Conservation (phyloP, 371 early-diverging fungal species). For the Parasitella parasitica region DNA sequence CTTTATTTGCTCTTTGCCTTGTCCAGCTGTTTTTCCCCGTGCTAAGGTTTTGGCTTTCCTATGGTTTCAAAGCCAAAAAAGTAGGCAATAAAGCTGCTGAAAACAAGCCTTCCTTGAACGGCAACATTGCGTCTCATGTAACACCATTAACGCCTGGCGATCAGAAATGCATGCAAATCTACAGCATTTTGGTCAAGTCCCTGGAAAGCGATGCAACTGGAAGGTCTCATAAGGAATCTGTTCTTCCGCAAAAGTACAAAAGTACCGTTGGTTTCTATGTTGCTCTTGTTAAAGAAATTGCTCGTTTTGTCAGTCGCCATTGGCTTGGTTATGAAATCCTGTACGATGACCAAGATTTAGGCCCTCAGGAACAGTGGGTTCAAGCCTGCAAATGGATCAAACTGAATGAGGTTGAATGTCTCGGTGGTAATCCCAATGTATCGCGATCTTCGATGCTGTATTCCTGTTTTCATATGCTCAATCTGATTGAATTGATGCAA, state of each 20-base stretch:
- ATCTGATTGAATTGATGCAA: constrained; percentile 29
- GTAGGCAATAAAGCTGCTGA: constrained; percentile 14
- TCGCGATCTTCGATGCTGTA: constrained; percentile 29
- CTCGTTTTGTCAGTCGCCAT: constrained; percentile 33
- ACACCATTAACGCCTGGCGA: constrained; percentile 38
- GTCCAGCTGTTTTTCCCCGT: constrained; percentile 36
- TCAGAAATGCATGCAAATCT: constrained; percentile 43
- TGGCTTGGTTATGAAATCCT: constrained; percentile 43
- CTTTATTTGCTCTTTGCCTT: constrained; percentile 34
- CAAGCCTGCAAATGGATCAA: constrained; percentile 45
- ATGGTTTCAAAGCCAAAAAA: constrained; percentile 22
- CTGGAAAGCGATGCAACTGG: constrained; percentile 19
- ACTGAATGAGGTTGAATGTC: constrained; percentile 44
- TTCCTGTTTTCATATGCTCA: constrained; percentile 29
- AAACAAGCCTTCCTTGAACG: constrained; percentile 11
- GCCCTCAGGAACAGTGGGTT: constrained; percentile 38
- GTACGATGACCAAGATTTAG: constrained; percentile 16
- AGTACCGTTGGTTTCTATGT: constrained; percentile 8
- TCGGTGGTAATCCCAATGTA: constrained; percentile 39
- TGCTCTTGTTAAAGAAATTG: constrained; percentile 22
- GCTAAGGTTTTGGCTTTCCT: constrained; percentile 19
- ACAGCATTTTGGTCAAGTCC: constrained; percentile 28
- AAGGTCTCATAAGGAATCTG: background rate
- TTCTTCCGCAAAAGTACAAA: constrained; percentile 12
- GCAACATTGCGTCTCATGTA: constrained; percentile 14